Evolutionary conservation across 768 basidiomycete species (phyloP), one percentile per base, ranked within the genome.

Genomic region (Tephrocybe rancida): DNA sequence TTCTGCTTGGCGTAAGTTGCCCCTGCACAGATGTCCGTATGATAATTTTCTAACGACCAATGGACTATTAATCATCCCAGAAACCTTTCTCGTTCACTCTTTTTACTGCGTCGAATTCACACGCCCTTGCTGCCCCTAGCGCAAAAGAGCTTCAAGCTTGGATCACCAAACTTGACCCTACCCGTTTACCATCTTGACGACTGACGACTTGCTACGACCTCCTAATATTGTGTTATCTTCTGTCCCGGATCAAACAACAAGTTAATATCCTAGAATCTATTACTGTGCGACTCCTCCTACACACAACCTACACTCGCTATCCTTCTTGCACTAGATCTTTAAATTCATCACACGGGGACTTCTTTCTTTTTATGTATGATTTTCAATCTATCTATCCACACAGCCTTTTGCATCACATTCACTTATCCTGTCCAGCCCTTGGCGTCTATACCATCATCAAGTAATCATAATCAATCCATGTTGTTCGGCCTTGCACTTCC

Each of bases 21-120:
- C 60, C 57, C 52, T 34, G 49, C 19, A 49, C 16, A 39, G 38
- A 38, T 19, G 4, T 44, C 10, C 16, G 18, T 48, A 18, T 26
- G 18, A 29, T 49, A 26, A 21, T 14, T 32, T 43, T 14, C 34
- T 34, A 14, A 52, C 34, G 43, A 57, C 44, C 38, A 26, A 50
- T 43, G 32, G 45, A 26, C 32, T 2, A 48, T 26, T 30, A 4
- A n/a, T n/a, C n/a, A n/a, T n/a, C n/a, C n/a, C 38, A 95, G 94
- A 91, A 87, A 79, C 84, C 79, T 29, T 88, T 86, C 69, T 88
- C 87, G 13, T 95, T 97, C 70, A 94, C 92, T 11, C 80, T 97
- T 27, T 96, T 95, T 71, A 95, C 95, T 1, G 79, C 91, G 11
- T 90, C 91, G 7, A 96, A 97, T 68, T 95, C 94, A 22, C 88